Conservation (phyloP, 345 rosid genomes). For the Corchorus capsularis region DNA sequence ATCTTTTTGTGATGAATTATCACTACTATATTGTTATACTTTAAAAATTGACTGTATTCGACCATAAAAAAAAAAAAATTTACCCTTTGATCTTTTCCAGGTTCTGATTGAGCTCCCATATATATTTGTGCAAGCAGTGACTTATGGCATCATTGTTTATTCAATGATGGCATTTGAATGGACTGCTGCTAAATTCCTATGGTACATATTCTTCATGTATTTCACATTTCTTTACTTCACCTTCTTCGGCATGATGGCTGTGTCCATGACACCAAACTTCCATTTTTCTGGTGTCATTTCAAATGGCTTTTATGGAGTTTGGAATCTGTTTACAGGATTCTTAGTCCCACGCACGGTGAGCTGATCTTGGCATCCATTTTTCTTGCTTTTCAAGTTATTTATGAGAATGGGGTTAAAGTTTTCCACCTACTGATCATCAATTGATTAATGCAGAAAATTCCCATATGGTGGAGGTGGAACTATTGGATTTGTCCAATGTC, state of each 20-base stretch:
- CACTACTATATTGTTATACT: too few relatives aligned
- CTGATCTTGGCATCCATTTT: background rate
- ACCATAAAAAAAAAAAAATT: background rate
- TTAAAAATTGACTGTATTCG: background rate
- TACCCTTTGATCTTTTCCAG: conserved; percentile 19
- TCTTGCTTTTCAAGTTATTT: background rate
- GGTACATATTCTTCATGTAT: conserved; percentile 65
- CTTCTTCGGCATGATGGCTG: conserved; percentile 70
- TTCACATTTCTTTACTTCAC: conserved; percentile 67
- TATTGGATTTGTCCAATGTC: conserved; percentile 52
- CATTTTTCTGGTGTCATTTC: conserved; percentile 55
- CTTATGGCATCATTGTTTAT: conserved; percentile 52
- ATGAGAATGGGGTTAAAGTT: background rate
- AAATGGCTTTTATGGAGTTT: conserved; percentile 50
- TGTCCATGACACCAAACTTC: conserved; percentile 64
- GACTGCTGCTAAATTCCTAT: conserved; percentile 53
- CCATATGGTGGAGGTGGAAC: conserved; percentile 57
- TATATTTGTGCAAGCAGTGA: conserved; percentile 48
- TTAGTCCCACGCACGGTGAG: conserved; percentile 59
- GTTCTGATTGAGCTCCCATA: conserved; percentile 65
- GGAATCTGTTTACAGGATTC: conserved; percentile 74
- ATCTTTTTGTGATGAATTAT: background rate
- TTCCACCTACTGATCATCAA: background rate
- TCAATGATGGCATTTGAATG: conserved; percentile 64
- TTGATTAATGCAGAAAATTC: conserved; percentile 42